Conservation (phyloP, 495 filamentous ascomycete species). For the Penicillium dipodomyicola region DNA sequence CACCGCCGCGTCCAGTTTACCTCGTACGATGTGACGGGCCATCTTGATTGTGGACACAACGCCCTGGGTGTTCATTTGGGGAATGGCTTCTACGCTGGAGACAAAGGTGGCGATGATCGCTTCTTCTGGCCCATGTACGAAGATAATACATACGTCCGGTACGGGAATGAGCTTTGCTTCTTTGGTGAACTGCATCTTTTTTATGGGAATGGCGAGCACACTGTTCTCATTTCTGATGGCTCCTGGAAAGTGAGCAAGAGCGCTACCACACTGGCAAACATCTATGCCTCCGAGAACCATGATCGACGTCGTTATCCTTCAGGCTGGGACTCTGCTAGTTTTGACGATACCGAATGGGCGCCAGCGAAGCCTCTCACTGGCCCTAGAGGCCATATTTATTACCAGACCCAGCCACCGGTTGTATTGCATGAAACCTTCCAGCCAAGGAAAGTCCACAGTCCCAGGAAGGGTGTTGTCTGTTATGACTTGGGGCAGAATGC, state of each 20-base stretch:
- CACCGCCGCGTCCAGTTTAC: constrained; percentile 29
- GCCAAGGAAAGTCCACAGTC: constrained; percentile 18
- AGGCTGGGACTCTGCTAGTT: constrained; percentile 22
- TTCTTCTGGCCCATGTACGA: constrained; percentile 38
- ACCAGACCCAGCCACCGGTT: constrained; percentile 30
- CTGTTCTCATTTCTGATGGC: constrained; percentile 28
- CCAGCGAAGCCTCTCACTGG: constrained; percentile 29
- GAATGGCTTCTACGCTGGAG: constrained; percentile 33
- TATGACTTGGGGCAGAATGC: constrained; percentile 32
- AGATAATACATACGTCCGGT: constrained; percentile 33
- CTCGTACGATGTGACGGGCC: constrained; percentile 27
- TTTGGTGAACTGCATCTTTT: constrained; percentile 30
- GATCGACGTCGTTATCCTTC: constrained; percentile 27
- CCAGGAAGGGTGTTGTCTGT: constrained; percentile 17
- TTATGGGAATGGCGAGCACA: constrained; percentile 22
- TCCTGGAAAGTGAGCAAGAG: constrained; percentile 28
- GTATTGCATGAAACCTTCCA: constrained; percentile 28
- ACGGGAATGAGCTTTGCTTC: constrained; percentile 35
- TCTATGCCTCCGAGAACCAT: constrained; percentile 31
- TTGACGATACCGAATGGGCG: constrained; percentile 19
- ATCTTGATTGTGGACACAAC: constrained; percentile 19
- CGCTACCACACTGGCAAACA: constrained; percentile 30
- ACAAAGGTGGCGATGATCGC: constrained; percentile 26
- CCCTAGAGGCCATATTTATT: constrained; percentile 25
- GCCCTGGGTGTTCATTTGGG: constrained; percentile 29